Evolutionary conservation across 2,329 filamentous ascomycete genomes (phyloP).

Genomic region (Xylaria sp.): DNA sequence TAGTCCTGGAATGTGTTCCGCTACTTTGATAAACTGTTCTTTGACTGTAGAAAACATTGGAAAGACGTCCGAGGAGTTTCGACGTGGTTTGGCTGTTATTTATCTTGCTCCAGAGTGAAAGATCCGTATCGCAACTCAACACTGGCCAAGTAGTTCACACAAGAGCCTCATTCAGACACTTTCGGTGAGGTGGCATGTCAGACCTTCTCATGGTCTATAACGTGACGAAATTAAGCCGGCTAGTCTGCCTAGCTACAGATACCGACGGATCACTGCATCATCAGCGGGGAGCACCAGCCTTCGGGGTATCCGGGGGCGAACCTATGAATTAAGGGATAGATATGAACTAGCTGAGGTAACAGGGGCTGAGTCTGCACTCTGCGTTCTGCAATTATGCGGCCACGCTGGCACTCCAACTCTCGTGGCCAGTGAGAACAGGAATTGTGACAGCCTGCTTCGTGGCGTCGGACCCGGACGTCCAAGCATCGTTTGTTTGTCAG

Average conservation of each 20-base stretch:
- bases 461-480: not conserved
- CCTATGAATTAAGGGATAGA: not conserved
- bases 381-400: not conserved
- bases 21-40: not conserved
- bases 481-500: not conserved
- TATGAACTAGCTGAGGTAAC: not conserved
- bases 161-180: constrained; percentile 1
- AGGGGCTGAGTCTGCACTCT: constrained; percentile 13
- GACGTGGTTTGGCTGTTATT: not conserved
- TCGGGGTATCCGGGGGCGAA: not conserved
- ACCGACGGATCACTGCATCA: not conserved
- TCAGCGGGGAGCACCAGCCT: not conserved
- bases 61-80: too few relatives aligned
- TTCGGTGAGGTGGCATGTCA: not conserved
- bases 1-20: constrained; percentile 13
- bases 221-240: not conserved
- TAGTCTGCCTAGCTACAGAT: not conserved
- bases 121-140: too few relatives aligned
- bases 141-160: not conserved
- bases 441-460: constrained; percentile 13
- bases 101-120: constrained; percentile 3
- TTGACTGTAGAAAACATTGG: constrained; percentile 18
- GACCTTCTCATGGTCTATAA: not conserved
- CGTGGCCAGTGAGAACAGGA: not conserved
- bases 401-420: constrained; percentile 2